A percentile compares a stretch with the other conserved stretches of the same genome.
Evolutionary conservation across 257 asterid genomes (phyloP).

Genomic region (Primulina eburnea): DNA sequence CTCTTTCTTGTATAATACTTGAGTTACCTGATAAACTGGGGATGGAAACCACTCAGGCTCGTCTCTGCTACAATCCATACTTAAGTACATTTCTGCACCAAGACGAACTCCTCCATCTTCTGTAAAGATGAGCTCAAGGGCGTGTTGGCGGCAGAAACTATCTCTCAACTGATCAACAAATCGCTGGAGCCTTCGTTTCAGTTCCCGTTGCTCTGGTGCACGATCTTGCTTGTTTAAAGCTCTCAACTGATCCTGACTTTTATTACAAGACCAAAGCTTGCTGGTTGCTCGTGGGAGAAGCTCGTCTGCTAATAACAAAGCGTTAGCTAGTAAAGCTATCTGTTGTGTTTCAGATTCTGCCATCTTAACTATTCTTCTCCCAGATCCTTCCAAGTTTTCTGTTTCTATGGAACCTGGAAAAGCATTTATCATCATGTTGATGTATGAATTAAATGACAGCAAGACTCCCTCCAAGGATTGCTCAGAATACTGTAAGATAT

Average conservation of each 20-base stretch:
- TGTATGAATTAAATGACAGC: conserved; percentile 59
- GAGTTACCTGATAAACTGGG: conserved; percentile 68
- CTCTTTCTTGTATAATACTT: background rate
- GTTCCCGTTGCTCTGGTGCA: conserved; percentile 75
- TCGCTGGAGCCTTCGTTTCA: conserved; percentile 67
- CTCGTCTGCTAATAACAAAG: conserved; percentile 71
- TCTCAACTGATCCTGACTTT: conserved; percentile 45
- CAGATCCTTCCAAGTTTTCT: conserved; percentile 68
- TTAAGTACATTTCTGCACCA: conserved; percentile 71
- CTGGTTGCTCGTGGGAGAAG: conserved; percentile 73
- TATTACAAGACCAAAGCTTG: conserved; percentile 43
- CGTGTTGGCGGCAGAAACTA: conserved; percentile 85
- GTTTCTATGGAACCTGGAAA: conserved; percentile 75
- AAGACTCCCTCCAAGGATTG: conserved; percentile 72
- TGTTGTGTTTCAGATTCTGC: conserved; percentile 75
- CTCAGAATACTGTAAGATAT: conserved; percentile 61
- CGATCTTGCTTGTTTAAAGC: conserved; percentile 42
- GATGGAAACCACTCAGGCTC: conserved; percentile 96
- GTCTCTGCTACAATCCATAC: conserved; percentile 53
- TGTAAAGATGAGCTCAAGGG: conserved; percentile 73
- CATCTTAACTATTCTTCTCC: conserved; percentile 59
- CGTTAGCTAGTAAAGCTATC: conserved; percentile 69
- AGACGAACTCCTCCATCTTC: conserved; percentile 83
- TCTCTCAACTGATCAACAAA: conserved; percentile 82
- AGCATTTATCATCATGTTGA: conserved; percentile 65